Conservation (phyloP, 345 rosid species). For the Turritis glabra region DNA sequence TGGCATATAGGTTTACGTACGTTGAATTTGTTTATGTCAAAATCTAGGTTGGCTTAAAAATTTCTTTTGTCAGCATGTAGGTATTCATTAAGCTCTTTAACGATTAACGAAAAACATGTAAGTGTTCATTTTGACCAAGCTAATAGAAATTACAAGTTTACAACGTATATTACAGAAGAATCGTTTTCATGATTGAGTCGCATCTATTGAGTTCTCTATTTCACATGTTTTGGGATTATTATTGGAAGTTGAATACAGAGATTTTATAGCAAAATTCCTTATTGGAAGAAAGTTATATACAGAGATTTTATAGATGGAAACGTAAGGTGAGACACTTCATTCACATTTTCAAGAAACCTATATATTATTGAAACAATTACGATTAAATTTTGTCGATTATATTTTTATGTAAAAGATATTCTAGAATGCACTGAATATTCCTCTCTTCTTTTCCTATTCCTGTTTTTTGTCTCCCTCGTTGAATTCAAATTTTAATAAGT, state of each 20-base stretch:
- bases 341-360: background rate
- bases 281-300: too few relatives aligned
- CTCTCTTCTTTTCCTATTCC: too few relatives aligned
- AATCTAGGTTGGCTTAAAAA: background rate
- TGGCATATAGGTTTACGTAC: conserved; percentile 7
- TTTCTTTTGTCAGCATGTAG: background rate
- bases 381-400: background rate
- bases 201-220: background rate
- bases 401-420: background rate
- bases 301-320: background rate
- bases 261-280: too few relatives aligned
- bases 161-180: background rate
- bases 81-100: too few relatives aligned
- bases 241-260: too few relatives aligned
- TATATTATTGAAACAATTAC: background rate
- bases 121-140: background rate
- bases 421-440: background rate
- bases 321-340: background rate
- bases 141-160: background rate
- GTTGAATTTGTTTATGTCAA: background rate
- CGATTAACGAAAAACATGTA: too few relatives aligned
- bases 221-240: background rate
- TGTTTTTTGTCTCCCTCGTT: too few relatives aligned
- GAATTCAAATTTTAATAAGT: too few relatives aligned
- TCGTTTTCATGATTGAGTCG: background rate